phyloP scores from a whole-genome alignment of 208 protist species.

The Trypanosoma avium region DNA sequence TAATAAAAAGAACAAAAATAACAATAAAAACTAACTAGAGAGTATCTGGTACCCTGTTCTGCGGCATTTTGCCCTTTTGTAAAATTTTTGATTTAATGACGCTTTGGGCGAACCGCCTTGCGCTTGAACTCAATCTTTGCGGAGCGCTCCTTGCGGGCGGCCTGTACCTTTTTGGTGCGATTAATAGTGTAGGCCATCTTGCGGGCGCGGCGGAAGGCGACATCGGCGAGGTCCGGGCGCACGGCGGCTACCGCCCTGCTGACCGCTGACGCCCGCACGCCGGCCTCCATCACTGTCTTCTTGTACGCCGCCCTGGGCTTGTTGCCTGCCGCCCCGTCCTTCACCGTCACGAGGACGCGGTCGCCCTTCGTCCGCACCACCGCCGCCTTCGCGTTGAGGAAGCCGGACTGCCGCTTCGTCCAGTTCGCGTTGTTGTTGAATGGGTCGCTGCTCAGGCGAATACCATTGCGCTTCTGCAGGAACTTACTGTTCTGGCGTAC shows the following conservation, averaged over 20 bases:
- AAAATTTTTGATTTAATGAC: conserved; percentile 30
- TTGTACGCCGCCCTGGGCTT: conserved; percentile 79
- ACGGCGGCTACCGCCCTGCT: conserved; percentile 68
- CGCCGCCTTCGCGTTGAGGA: conserved; percentile 68
- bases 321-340: conserved; percentile 69
- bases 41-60: not conserved
- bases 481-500: conserved; percentile 85
- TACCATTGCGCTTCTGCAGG: conserved; percentile 80
- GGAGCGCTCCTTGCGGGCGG: conserved; percentile 80
- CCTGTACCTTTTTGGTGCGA: conserved; percentile 64
- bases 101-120: conserved; percentile 74
- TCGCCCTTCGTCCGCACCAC: conserved; percentile 77
- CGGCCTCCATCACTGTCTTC: conserved; percentile 63
- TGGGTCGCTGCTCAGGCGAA: conserved; percentile 81
- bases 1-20: not conserved
- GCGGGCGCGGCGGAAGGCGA: conserved; percentile 79
- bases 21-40: not conserved
- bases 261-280: conserved; percentile 74
- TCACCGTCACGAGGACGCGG: conserved; percentile 65
- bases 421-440: conserved; percentile 91
- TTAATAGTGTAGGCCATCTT: conserved; percentile 59
- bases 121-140: conserved; percentile 69
- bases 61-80: too few species aligned
- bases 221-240: conserved; percentile 78
- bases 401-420: conserved; percentile 84